phyloP scores from a whole-genome alignment of 805 yeast species.

The Soucietia sequanensis region DNA sequence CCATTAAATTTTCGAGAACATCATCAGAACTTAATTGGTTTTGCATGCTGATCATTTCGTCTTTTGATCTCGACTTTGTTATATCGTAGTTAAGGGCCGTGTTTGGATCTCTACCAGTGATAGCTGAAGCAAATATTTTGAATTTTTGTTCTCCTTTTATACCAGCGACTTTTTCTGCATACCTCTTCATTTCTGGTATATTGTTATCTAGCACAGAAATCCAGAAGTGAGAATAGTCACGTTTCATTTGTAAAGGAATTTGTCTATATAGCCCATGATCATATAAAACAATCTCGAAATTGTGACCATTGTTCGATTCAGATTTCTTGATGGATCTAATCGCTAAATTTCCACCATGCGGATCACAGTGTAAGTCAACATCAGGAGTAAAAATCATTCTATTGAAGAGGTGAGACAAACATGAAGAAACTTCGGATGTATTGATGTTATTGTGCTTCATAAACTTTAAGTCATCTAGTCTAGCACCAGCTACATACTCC shows the following conservation, averaged over 20 bases:
- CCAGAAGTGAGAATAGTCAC: constrained; percentile 92
- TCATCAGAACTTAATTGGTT: constrained; percentile 53
- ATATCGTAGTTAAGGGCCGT: constrained; percentile 69
- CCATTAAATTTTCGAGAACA: constrained; percentile 73
- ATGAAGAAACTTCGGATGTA: constrained; percentile 74
- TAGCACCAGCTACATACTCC: constrained; percentile 82
- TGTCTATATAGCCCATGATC: constrained; percentile 94
- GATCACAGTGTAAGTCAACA: constrained; percentile 94
- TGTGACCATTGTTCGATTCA: constrained; percentile 45
- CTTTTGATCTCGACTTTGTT: constrained; percentile 46
- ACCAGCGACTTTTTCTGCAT: constrained; percentile 78
- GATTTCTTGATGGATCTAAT: constrained; percentile 45
- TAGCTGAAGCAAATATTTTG: constrained; percentile 85
- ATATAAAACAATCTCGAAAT: constrained; percentile 87
- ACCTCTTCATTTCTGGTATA: constrained; percentile 60
- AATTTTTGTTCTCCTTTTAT: constrained; percentile 71
- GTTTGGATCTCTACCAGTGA: constrained; percentile 89
- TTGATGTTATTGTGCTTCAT: constrained; percentile 64
- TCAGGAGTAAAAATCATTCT: constrained; percentile 93
- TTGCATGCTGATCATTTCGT: constrained; percentile 71
- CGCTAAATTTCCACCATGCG: constrained; percentile 96
- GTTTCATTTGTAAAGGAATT: constrained; percentile 71
- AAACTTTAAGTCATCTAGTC: constrained; percentile 74
- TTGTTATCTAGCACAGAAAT: constrained; percentile 76
- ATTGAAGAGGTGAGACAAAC: constrained; percentile 88